Evolutionary conservation across 2,329 filamentous ascomycete species (phyloP), one percentile per base, ranked within the genome.

Genomic region (Dothideomycetes sp.): DNA sequence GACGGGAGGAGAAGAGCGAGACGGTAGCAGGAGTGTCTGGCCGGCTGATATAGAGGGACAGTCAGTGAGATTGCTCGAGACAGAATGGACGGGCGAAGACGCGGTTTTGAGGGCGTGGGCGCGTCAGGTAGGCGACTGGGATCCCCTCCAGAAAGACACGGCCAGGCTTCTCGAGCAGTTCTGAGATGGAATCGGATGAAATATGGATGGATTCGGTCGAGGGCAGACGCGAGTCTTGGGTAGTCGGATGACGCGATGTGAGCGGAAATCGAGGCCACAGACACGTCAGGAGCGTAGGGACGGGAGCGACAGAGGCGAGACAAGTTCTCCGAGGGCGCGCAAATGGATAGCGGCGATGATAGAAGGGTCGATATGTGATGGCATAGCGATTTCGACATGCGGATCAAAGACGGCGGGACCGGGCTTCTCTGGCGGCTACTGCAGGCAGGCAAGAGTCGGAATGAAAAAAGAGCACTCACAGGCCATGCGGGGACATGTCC

Each of bases 11-110:
- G 49, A 33, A 54, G 62, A 59, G 69, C 81, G 77, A 59, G 69
- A 73, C 67, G 70, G 71, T 63, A 70, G 69, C 66, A 74, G 72
- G 64, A 70, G 66, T 69, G 73, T 70, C 71, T 73, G 77, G 71
- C 71, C 71, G 67, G 71, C 73, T 76, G 51, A 49, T 50, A 46
- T 47, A 42, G 45, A 45, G 47, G 61, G 56, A 62, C 58, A 53
- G 63, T 67, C 59, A 69, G 66, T 60, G 55, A 36, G 49, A 50
- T 57, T 51, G 45, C 51, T 57, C 48, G 33, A 44, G 49, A 41
- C 41, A 43, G 40, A 43, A 45, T 39, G 31, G 45, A 55, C 55
- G 53, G 49, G 42, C 45, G 47, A 47, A 51, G 50, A 47, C 49
- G 51, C 58, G 55, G 62, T 45, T 56, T 58, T 43, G 44, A 43